Base-by-base conservation (phyloP, 352 stramenopile genomes). In the Globisporangium lucens region DNA sequence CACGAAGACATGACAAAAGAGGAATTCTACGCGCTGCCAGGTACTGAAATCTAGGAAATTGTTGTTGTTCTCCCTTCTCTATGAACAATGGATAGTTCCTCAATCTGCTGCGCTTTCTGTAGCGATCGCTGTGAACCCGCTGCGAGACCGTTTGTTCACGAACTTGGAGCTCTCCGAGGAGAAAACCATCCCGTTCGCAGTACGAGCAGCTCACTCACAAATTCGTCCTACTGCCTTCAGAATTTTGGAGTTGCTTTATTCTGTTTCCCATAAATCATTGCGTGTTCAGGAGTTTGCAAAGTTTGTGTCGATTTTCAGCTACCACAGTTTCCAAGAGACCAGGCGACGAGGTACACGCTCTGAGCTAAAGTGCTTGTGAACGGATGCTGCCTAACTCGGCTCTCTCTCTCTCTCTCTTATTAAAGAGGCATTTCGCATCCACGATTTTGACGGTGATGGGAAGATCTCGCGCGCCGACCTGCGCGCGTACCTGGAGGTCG, bases 371-470 rank as follows among this genome's bases (percentile, higher is more conserved):
- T 47, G 41, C 41, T n/a, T 20, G 7, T 47, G 41, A 47, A 47
- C 15, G 15, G 41, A 20, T 47, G 17, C 41, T 20, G 17, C 17
- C 41, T 20, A 17, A n/a, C 15, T 49, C 20, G 15, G 9, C 41
- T 15, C 17, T 53, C 13, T 47, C 4, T 29, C 5, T 59, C 7
- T 5, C 20, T 57, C 35, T 41, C 7, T 41, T 41, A 9, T 41
- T 6, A 2, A 17, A 90, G 82, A 79, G 57, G 80, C 84, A 5
- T 92, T 92, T 65, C 73, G 77, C 30, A 79, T 92, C 56, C 84
- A 92, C 64, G 84, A 92, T 56, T 87, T 89, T 56, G 80, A 92
- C 52, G 80, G 74, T 27, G 84, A 92, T 47, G 84, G 83, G 35
- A 89, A 86, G 57, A 83, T 92, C 67, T 90, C 80, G 2, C 72